phyloP scores from a whole-genome alignment of 768 basidiomycete genomes.

The Tylopilus sp. region DNA sequence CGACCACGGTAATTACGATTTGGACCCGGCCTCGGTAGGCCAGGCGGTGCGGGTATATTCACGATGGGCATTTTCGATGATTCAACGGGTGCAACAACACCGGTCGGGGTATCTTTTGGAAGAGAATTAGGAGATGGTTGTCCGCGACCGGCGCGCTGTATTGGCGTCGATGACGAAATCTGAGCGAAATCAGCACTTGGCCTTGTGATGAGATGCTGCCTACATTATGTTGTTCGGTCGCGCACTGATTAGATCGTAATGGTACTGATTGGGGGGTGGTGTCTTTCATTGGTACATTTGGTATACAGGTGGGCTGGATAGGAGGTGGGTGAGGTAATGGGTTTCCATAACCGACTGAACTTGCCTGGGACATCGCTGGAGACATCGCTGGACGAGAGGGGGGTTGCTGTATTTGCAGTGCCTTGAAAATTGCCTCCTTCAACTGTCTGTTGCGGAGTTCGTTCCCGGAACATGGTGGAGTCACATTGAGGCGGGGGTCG shows the following conservation, averaged over 20 bases:
- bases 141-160: not conserved
- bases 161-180: conserved; percentile 3
- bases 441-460: not conserved
- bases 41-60: conserved; percentile 11
- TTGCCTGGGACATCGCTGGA: not conserved
- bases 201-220: not conserved
- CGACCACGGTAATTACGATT: not conserved
- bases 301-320: not conserved
- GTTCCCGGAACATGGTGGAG: not conserved
- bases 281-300: not conserved
- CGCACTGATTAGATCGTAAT: not conserved
- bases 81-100: not conserved
- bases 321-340: not conserved
- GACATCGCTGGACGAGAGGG: not conserved
- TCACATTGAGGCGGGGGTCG: not conserved
- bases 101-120: not conserved
- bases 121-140: not conserved
- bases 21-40: conserved; percentile 1
- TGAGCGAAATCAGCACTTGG: conserved; percentile 1
- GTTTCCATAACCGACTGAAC: not conserved
- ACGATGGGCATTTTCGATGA: not conserved
- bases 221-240: not conserved
- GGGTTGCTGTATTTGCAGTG: not conserved
- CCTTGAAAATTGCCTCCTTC: not conserved
- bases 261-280: not conserved